Percentiles rank a stretch among this genome's conserved stretches.
phyloP scores from a whole-genome alignment of 2,329 filamentous ascomycete genomes.

The Colletotrichum sp. region DNA sequence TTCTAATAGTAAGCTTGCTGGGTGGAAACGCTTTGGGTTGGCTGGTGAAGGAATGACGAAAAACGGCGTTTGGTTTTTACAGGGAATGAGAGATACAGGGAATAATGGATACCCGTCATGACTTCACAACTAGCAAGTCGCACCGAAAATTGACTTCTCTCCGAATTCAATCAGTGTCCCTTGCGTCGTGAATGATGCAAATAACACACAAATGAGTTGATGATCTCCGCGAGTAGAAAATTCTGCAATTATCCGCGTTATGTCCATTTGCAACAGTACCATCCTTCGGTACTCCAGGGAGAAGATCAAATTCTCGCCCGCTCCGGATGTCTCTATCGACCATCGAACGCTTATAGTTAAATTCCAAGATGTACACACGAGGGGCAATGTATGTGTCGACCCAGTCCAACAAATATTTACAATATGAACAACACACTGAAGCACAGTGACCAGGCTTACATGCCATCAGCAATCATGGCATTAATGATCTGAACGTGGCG shows the following conservation, averaged over 20 bases:
- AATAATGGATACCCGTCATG: neutral
- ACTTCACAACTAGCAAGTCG: neutral
- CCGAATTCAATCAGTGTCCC: accelerated
- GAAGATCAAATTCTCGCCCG: neutral
- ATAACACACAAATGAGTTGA: neutral
- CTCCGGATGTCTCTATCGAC: neutral
- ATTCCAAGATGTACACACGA: neutral
- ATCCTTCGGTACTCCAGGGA: neutral
- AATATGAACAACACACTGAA: neutral
- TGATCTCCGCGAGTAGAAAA: neutral
- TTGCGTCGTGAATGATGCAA: neutral
- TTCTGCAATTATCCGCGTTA: neutral
- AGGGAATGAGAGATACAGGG: neutral
- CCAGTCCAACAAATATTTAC: neutral
- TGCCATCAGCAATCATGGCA: slow-evolving; percentile 49
- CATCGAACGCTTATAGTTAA: neutral
- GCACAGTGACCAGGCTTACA: neutral
- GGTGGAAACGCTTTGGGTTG: neutral
- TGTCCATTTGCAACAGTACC: neutral
- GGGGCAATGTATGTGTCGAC: neutral
- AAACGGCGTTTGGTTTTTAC: neutral
- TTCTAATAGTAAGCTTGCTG: neutral
- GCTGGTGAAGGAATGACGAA: accelerated
- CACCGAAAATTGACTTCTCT: neutral
- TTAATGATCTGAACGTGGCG: slow-evolving; percentile 47